Base-by-base conservation (phyloP, 1,284 basidiomycete species). In the Ustilago vetiveriae region DNA sequence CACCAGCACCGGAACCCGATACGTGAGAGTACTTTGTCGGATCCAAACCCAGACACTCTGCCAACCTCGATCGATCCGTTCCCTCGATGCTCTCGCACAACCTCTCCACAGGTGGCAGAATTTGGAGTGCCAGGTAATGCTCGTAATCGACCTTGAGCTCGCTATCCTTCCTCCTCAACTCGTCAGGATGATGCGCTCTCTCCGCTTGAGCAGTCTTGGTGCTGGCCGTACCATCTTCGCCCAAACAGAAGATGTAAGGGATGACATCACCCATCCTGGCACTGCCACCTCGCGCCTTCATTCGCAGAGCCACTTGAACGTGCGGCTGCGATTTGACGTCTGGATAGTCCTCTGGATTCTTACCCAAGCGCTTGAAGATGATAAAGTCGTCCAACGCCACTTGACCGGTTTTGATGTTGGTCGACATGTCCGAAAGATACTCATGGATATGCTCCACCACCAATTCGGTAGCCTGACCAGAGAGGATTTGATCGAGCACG, bases 71-170 rank as follows among this genome's bases (percentile, higher is more conserved):
- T 29, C 92, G 87, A 76, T 98, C 95, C 0, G 94, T 98, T 8
- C 95, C 95, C 77, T 97, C 92, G 55, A 99, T 98, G 6, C 90
- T 90, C 54, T 97, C 96, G 80, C 95, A 98, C 56, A 98, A 84
- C 78, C 96, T 89, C 79, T 98, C 92, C 46, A 98, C 89, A 0
- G 96, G 94, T 4, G 95, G 95, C 11, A 99, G 85, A 36, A 99
- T 88, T 83, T 98, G 96, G 19, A 92, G 87, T 10, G 91, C 88
- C 21, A 99, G 85, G 83, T 98, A 99, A 82, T 92, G 88, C 75
- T 96, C 92, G 82, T 90, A 93, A 51, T 82, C 80, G 17, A 82
- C 49, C 40, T 56, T 59, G 24, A 80, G 68, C 40, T 68, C 60
- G 29, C 66, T 69, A 17, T 72, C 79, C 40, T 77, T 71, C 19